Evolutionary conservation across 2,329 filamentous ascomycete genomes (phyloP), one percentile per base, ranked within the genome.

Genomic region (Diatrype stigma): DNA sequence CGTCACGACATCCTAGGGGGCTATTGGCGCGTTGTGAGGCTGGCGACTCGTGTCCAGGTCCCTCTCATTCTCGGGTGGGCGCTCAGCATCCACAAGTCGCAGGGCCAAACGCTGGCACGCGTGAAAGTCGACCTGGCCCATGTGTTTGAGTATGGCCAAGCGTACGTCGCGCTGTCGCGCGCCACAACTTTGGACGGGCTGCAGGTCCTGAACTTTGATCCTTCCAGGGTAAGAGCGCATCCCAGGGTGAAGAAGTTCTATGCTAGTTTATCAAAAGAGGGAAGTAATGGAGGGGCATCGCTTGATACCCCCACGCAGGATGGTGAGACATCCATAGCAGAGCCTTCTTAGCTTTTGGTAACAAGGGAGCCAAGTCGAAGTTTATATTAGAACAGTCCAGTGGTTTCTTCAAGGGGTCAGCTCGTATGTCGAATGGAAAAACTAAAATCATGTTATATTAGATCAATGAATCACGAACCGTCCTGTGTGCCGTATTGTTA

Each of bases 141-240:
- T 3, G 70, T 70, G 0, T 85, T 83, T 54, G 76, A 77, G 46
- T 65, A 71, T 10, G 80, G 80, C 1, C 81, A 84, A 63, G 73
- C 74, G 1, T 85, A 86, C 50, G 82, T 85, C 2, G 80, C 79
- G 16, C 67, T 84, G 21, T 80, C 76, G 23, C 66, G 80, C 56
- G 79, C 75, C 17, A 70, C 67, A 14, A 71, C 67, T 5, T 67
- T 82, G 1, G 63, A 71, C 2, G 79, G 79, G 0, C 60, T 83
- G 16, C 34, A 37, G n/a, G 34, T 37, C 14, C 14, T 37, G 12
- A 37, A 37, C 14, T 37, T 37, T 37, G 16, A 37, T 16, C 34
- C 34, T 17, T 4, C 6, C 6, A 37, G 16, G 14, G 14, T 37
- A 6, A 37, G 4, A 6, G 34, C 14, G 4, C 12, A 37, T 17